Base-by-base conservation (phyloP, 345 rosid species). In the Arabidopsis arenosa region DNA sequence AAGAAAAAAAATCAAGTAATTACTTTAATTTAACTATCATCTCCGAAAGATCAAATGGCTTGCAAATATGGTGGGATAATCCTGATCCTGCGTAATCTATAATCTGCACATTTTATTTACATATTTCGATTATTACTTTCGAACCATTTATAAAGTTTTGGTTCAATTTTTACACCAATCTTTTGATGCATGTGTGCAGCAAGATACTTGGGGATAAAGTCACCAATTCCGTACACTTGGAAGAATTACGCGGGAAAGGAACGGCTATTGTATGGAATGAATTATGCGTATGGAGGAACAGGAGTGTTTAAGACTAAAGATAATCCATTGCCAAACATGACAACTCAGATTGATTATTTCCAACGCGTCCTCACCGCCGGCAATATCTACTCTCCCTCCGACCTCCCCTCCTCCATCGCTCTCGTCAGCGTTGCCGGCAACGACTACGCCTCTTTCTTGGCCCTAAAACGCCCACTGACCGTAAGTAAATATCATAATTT, bases 221-320 rank as follows among this genome's bases (percentile, higher is more conserved):
- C 97, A 41, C 98, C 98, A 4, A 76, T 88, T 0, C 84, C 95
- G 1, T 94, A 83, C 83, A 84, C 64, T 73, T 82, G 77, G 84
- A 81, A 80, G 79, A 75, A 78, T 9, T 28, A 67, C 13, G 84
- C 64, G 32, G 68, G 77, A 0, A 57, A 35, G 7, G 74, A 79
- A 35, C 75, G 71, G n/a, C 12, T 84, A 66, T 68, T 65, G 41
- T 56, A 65, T 35, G 97, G 98, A 15, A 79, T 94, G 85, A 94
- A 94, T 70, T 90, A 87, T 63, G 98, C 97, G 0, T 84, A 71
- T 23, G 98, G 97, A 56, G 96, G 95, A 21, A 87, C 95, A 0
- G 96, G 98, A 5, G 96, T 92, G 47, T 89, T 94, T 43, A 79
- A 85, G 30, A 86, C 96, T 2, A 4, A 56, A 8, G 18, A 67